These are phyloP conservation scores for Aureobasidium namibiae DNA, from an alignment of 2,329 filamentous ascomycete genomes.

Conservation along the genomic window DNA sequence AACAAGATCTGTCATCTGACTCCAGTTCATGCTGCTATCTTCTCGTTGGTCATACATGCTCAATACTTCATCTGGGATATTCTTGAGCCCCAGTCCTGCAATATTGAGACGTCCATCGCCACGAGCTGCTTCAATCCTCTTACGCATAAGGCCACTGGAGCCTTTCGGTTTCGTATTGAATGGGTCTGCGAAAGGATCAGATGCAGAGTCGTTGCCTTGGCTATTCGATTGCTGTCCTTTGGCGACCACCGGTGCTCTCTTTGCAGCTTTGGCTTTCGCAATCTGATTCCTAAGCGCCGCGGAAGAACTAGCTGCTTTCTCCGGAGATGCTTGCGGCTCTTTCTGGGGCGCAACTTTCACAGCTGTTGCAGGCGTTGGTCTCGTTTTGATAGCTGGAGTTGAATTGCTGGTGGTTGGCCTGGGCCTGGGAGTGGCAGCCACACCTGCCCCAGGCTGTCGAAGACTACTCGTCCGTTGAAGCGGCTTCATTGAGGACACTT, in stretches of 20 bases:
- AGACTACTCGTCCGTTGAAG: slow-evolving; percentile 7
- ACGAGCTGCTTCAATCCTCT: slow-evolving; percentile 64
- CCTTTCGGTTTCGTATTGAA: slow-evolving; percentile 60
- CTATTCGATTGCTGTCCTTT: slow-evolving; percentile 8
- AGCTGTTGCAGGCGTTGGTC: background rate
- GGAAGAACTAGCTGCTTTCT: slow-evolving; percentile 48
- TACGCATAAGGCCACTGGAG: slow-evolving; percentile 60
- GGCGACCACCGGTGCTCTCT: slow-evolving; percentile 15
- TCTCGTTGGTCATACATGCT: slow-evolving; percentile 78
- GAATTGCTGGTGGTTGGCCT: background rate
- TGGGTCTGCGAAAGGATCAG: slow-evolving; percentile 55
- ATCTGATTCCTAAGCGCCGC: slow-evolving; percentile 80
- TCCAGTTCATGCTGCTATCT: slow-evolving; percentile 64
- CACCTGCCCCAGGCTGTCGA: background rate
- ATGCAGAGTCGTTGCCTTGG: slow-evolving; percentile 43
- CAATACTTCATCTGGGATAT: slow-evolving; percentile 74
- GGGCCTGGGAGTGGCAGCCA: slow-evolving; percentile 1
- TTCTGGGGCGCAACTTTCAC: background rate
- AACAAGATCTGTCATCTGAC: slow-evolving; percentile 80
- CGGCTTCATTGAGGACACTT: slow-evolving; percentile 18
- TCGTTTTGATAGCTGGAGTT: background rate
- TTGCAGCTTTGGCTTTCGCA: slow-evolving; percentile 78
- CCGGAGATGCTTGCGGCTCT: background rate
- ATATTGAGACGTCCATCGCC: slow-evolving; percentile 80
- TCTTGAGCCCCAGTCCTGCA: slow-evolving; percentile 68